phyloP scores from a whole-genome alignment of 1,139 yeast genomes.

The Magnusiomyces sp. region DNA sequence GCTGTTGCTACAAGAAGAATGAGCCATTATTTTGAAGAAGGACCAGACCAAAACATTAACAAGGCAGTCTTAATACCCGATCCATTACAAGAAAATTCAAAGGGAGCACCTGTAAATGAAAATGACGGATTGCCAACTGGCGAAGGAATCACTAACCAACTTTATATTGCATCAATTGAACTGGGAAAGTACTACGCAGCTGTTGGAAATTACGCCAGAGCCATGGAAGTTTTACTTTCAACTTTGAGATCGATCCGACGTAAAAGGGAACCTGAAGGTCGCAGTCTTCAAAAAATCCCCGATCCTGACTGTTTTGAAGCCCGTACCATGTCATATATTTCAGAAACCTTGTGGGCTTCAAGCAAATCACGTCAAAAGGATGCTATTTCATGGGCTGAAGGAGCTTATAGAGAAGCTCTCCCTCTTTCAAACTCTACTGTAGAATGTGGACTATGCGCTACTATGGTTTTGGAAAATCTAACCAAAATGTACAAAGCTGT shows the following conservation, averaged over 20 bases:
- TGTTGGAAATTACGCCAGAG: slow-evolving; percentile 20
- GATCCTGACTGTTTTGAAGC: slow-evolving; percentile 28
- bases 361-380: slow-evolving; percentile 37
- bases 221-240: slow-evolving; percentile 29
- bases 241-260: slow-evolving; percentile 24
- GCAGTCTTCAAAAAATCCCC: slow-evolving; percentile 12
- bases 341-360: slow-evolving; percentile 59
- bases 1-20: slow-evolving; percentile 8
- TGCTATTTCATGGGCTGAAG: slow-evolving; percentile 60
- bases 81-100: neutral
- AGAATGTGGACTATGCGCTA: slow-evolving; percentile 37
- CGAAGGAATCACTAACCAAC: slow-evolving; percentile 7
- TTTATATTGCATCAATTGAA: slow-evolving; percentile 19
- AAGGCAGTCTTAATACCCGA: slow-evolving; percentile 12
- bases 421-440: slow-evolving; percentile 29
- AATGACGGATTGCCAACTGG: slow-evolving; percentile 5
- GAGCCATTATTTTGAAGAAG: slow-evolving; percentile 12
- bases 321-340: slow-evolving; percentile 46
- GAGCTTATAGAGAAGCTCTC: slow-evolving; percentile 35
- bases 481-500: slow-evolving; percentile 34
- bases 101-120: neutral
- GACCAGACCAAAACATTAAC: slow-evolving; percentile 28
- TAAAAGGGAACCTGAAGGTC: slow-evolving; percentile 16
- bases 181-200: slow-evolving; percentile 28
- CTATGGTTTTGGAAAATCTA: slow-evolving; percentile 33